phyloP scores from a whole-genome alignment of 306 rosid genomes.

The Prunus fruticosa region DNA sequence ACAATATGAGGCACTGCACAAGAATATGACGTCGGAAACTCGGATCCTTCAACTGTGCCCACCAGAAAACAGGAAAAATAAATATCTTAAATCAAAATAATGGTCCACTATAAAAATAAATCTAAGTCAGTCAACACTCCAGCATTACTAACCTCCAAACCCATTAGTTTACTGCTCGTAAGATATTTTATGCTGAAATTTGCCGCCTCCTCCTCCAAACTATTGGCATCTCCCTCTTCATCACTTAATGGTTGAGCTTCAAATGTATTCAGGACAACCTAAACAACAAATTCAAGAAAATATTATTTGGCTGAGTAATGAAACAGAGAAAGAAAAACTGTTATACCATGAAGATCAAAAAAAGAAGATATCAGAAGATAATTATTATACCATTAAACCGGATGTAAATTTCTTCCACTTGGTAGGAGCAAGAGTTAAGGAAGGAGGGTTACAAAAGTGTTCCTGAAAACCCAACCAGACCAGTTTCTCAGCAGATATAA shows the following conservation, averaged over 20 bases:
- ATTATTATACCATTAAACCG: slow-evolving; percentile 60
- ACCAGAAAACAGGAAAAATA: background rate
- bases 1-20: slow-evolving; percentile 93
- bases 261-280: slow-evolving; percentile 84
- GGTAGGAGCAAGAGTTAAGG: slow-evolving; percentile 52
- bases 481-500: slow-evolving; percentile 8
- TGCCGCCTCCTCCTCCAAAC: slow-evolving; percentile 82
- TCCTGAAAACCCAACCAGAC: slow-evolving; percentile 56
- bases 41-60: slow-evolving; percentile 78
- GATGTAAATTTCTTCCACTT: slow-evolving; percentile 92
- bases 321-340: slow-evolving; percentile 3
- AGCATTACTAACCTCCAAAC: slow-evolving; percentile 69
- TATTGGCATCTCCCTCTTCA: slow-evolving; percentile 92
- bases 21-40: slow-evolving; percentile 94
- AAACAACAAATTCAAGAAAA: slow-evolving; percentile 23
- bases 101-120: slow-evolving; percentile 11
- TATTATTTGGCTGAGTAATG: slow-evolving; percentile 5
- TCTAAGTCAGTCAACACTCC: slow-evolving; percentile 6
- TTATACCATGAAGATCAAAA: background rate
- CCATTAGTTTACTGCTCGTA: slow-evolving; percentile 95
- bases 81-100: slow-evolving; percentile 14
- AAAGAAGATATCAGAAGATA: slow-evolving; percentile 18
- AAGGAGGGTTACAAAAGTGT: slow-evolving; percentile 75
- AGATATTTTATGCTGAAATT: slow-evolving; percentile 97
- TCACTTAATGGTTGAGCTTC: slow-evolving; percentile 97